phyloP scores from a whole-genome alignment of 2,329 filamentous ascomycete genomes.

The Neoarthrinium moseri region DNA sequence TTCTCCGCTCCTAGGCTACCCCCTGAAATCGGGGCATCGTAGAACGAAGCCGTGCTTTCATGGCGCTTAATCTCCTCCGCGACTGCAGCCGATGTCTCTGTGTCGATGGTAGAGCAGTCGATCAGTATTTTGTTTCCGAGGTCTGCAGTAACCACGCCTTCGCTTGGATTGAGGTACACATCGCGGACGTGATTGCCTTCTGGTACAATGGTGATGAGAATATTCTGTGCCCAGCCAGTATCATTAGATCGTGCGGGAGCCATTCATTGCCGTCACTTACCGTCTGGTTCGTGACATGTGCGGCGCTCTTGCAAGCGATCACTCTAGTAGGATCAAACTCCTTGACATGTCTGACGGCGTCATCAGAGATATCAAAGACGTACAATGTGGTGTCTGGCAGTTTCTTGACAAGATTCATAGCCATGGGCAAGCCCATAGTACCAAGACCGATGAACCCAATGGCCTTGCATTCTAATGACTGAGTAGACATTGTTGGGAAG shows the following conservation, averaged over 20 bases:
- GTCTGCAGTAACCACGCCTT: not conserved
- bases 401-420: not conserved
- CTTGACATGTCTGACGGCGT: not conserved
- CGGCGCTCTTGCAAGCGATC: no score
- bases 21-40: not conserved
- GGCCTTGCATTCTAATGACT: not conserved
- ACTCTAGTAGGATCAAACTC: not conserved
- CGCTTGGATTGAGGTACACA: not conserved
- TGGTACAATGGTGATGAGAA: not conserved
- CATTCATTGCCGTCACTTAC: no score
- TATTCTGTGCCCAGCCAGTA: not conserved
- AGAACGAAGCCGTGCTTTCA: not conserved
- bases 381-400: not conserved
- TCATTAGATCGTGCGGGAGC: no score
- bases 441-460: conserved; percentile 3
- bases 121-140: not conserved
- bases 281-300: no score
- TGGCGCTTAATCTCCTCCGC: not conserved
- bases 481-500: no score
- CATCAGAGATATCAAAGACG: no score
- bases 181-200: not conserved
- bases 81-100: not conserved
- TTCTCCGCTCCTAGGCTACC: not conserved
- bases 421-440: not conserved
- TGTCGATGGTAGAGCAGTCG: not conserved